phyloP scores from a whole-genome alignment of 2,329 filamentous ascomycete genomes.

The Fusarium gaditjirri region DNA sequence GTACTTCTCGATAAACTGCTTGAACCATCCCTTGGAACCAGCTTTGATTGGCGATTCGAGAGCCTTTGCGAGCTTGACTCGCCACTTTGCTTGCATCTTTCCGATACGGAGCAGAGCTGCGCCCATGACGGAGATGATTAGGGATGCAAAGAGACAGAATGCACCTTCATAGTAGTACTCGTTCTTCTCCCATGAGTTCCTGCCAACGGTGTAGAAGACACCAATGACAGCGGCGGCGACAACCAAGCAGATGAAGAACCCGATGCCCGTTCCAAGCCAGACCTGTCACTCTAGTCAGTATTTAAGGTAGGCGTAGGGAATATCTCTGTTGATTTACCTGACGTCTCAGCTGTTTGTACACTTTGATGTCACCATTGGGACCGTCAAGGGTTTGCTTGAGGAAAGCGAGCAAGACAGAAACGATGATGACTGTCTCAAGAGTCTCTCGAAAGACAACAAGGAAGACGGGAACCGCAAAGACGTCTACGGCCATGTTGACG shows the following conservation, averaged over 20 bases:
- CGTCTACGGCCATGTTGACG: slow-evolving; percentile 68
- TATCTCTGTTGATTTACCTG: slow-evolving; percentile 60
- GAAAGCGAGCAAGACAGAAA: slow-evolving; percentile 87
- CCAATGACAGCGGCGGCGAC: slow-evolving; percentile 76
- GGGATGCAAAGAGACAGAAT: slow-evolving; percentile 77
- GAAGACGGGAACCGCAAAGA: slow-evolving; percentile 84
- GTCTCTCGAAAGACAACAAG: slow-evolving; percentile 91
- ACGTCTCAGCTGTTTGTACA: slow-evolving; percentile 74
- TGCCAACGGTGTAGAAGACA: slow-evolving; percentile 75
- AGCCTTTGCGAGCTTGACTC: slow-evolving; percentile 79
- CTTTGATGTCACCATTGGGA: slow-evolving; percentile 66
- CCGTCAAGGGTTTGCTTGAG: slow-evolving; percentile 81
- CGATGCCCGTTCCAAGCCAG: slow-evolving; percentile 73
- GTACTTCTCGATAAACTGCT: slow-evolving; percentile 78
- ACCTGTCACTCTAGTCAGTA: slow-evolving; percentile 41
- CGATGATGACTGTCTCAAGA: slow-evolving; percentile 84
- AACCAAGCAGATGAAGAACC: slow-evolving; percentile 71
- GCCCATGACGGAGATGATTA: slow-evolving; percentile 87
- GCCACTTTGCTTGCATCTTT: slow-evolving; percentile 89
- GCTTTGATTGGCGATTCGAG: slow-evolving; percentile 65
- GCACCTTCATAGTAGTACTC: slow-evolving; percentile 86
- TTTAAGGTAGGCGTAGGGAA: not conserved
- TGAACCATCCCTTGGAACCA: slow-evolving; percentile 59
- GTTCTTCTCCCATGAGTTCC: slow-evolving; percentile 71
- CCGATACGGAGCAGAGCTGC: slow-evolving; percentile 82